Evolutionary conservation across 768 basidiomycete species (phyloP).

Genomic region (Cantharellus cinnabarinus): DNA sequence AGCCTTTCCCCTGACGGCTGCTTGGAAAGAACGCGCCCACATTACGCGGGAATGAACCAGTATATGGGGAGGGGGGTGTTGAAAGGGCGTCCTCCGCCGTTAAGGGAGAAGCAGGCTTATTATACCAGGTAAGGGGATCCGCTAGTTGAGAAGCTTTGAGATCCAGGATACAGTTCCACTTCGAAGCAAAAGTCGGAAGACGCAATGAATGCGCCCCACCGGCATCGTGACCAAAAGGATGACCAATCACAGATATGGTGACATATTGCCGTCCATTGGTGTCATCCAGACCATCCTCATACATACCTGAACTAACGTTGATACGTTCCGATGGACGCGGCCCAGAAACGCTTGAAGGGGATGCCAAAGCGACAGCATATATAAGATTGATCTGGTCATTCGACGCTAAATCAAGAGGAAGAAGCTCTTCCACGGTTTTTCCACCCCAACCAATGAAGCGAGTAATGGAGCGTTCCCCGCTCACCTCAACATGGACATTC

Average conservation of each 20-base stretch:
- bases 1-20: too few relatives aligned
- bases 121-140: constrained; percentile 1
- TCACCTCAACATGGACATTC: constrained; percentile 50
- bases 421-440: constrained; percentile 20
- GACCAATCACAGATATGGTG: constrained; percentile 56
- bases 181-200: constrained; percentile 55
- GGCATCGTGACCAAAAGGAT: constrained; percentile 26
- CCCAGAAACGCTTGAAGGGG: constrained; percentile 27
- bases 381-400: constrained; percentile 75
- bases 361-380: constrained; percentile 70
- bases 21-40: too few relatives aligned
- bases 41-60: constrained; percentile 11
- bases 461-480: constrained; percentile 38
- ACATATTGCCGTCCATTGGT: neutral
- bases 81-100: constrained; percentile 33
- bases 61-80: constrained; percentile 67
- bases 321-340: neutral
- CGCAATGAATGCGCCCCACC: constrained; percentile 17
- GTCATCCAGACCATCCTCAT: neutral
- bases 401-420: constrained; percentile 52
- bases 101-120: constrained; percentile 11
- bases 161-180: constrained; percentile 83
- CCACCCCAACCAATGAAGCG: constrained; percentile 32
- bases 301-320: neutral
- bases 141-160: constrained; percentile 26